Evolutionary conservation across 192 early-diverging fungal species (phyloP), one percentile per base, ranked within the genome.

Genomic region (Dimargaris verticillata): DNA sequence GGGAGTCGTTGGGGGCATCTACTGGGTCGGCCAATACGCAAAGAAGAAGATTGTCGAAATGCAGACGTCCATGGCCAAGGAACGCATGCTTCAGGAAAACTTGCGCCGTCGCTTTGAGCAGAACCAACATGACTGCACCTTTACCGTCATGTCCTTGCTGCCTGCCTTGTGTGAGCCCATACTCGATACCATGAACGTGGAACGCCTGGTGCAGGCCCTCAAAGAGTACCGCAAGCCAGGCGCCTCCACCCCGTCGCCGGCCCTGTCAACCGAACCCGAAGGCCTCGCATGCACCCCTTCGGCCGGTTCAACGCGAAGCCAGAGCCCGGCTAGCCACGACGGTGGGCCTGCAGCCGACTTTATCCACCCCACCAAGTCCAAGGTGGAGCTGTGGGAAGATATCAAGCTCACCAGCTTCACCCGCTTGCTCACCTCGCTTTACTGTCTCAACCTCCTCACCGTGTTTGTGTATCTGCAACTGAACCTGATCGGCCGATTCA

Each of bases 331-430:
- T n/a, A n/a, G n/a, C n/a, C n/a, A n/a, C n/a, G n/a, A n/a, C n/a
- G n/a, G n/a, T n/a, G n/a, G n/a, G n/a, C n/a, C n/a, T n/a, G n/a
- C n/a, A n/a, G n/a, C n/a, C n/a, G n/a, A n/a, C n/a, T n/a, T n/a
- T n/a, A n/a, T 28, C 15, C 17, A 50, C 46, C 46, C 25, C 44
- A 75, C 68, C 52, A 75, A 79, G 48, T 66, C 77, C 26, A 88
- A 87, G 63, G 69, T 81, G 20, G 78, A 85, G 47, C 68, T 92
- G 70, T 97, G 92, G 92, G 81, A 88, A 48, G 85, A 92, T 53
- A 77, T 97, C 62, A 97, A 97, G 73, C 58, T 88, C 17, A 75
- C 81, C 65, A 89, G 88, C 74, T 93, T 98, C 73, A 86, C 88
- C 15, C 81, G 93, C 28, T 88, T 89, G 26, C 64, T 95, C 48